A percentile compares a stretch with the other conserved stretches of the same genome.
Conservation (phyloP, 176 grass and related monocot genomes). For the Areca catechu region DNA sequence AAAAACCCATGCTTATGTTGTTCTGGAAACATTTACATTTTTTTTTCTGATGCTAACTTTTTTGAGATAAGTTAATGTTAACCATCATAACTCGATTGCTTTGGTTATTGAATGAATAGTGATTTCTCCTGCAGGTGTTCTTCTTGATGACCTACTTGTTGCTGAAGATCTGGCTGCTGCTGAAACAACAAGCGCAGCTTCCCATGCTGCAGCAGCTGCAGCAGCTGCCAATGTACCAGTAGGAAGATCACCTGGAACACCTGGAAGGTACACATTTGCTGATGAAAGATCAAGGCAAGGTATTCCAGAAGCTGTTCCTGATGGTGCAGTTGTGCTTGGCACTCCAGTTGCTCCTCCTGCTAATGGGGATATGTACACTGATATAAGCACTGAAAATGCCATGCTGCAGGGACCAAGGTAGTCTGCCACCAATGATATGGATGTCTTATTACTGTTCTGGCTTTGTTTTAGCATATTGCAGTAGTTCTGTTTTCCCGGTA, state of each 20-base stretch:
- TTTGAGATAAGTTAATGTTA: no score
- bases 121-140: slow-evolving; percentile 48
- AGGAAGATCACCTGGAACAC: slow-evolving; percentile 28
- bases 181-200: slow-evolving; percentile 75
- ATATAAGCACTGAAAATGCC: slow-evolving; percentile 94
- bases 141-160: slow-evolving; percentile 89
- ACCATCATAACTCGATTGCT: no score
- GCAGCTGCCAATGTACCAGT: slow-evolving; percentile 42
- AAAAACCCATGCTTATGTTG: no score
- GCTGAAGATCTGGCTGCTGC: slow-evolving; percentile 93
- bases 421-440: slow-evolving; percentile 4
- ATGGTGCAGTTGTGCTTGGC: slow-evolving; percentile 81
- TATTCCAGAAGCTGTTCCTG: slow-evolving; percentile 42
- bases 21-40: no score
- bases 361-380: slow-evolving; percentile 74
- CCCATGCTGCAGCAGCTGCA: slow-evolving; percentile 65
- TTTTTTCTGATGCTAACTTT: no score
- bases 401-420: slow-evolving; percentile 83
- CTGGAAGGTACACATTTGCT: slow-evolving; percentile 42
- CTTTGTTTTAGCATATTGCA: no score
- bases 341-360: slow-evolving; percentile 84
- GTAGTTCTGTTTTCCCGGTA: not conserved
- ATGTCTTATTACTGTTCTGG: no score
- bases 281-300: slow-evolving; percentile 59
- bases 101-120: not conserved